These are phyloP conservation scores for Erigeron canadensis DNA, from an alignment of 129 eudicot species.

Conservation along the genomic window DNA sequence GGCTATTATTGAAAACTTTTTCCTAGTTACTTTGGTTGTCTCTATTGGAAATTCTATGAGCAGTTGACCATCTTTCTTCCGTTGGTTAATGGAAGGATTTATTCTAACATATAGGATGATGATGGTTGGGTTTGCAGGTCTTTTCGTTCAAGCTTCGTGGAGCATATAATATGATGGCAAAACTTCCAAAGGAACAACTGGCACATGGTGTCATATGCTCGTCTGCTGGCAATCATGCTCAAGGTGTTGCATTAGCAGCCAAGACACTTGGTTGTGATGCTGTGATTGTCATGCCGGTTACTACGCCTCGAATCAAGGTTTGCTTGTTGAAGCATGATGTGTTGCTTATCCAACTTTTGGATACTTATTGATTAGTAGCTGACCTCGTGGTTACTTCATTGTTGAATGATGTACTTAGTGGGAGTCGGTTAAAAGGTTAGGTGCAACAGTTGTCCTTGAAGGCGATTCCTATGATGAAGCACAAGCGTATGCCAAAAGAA, in stretches of 20 bases:
- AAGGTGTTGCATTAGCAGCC: constrained; percentile 95
- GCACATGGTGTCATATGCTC: constrained; percentile 89
- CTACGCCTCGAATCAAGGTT: constrained; percentile 96
- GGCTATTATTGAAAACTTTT: background rate
- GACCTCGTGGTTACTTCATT: constrained; percentile 2
- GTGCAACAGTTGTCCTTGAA: constrained; percentile 91
- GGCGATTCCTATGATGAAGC: constrained; percentile 99
- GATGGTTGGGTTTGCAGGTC: constrained; percentile 44
- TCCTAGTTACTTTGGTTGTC: background rate
- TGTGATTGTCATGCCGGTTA: constrained; percentile 95
- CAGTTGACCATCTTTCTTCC: background rate
- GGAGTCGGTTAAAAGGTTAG: constrained; percentile 87
- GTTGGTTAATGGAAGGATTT: background rate
- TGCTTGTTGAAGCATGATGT: constrained; percentile 14
- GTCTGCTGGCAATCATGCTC: constrained; percentile 99
- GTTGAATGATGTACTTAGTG: constrained; percentile 45
- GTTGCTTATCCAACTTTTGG: background rate
- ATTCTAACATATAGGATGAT: background rate
- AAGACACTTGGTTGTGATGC: constrained; percentile 85
- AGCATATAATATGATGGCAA: constrained; percentile 99
- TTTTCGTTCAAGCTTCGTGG: constrained; percentile 97
- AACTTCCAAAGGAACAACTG: constrained; percentile 77
- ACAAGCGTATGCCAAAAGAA: constrained; percentile 74
- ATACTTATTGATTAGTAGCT: constrained; percentile 4
- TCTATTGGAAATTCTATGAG: background rate